Evolutionary conservation across 345 rosid species (phyloP).

Genomic region (Aurinia saxatilis): DNA sequence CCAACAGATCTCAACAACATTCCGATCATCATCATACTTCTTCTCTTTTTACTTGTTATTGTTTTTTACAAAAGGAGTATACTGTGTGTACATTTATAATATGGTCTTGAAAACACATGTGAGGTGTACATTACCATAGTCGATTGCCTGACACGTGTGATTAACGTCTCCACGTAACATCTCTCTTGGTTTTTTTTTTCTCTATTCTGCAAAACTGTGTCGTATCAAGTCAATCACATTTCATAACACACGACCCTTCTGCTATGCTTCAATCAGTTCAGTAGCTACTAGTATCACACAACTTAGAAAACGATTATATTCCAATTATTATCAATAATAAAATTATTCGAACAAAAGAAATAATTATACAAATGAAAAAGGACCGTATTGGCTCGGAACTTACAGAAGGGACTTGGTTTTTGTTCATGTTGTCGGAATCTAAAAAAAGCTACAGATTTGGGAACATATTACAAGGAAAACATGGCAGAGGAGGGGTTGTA

Average conservation of each 20-base stretch:
- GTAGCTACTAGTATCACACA: not conserved
- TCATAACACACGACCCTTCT: not conserved
- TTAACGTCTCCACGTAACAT: not conserved
- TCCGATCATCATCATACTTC: not conserved
- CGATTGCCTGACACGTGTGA: not conserved
- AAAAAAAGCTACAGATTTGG: constrained; percentile 13
- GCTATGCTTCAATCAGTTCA: not conserved
- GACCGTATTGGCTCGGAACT: constrained; percentile 7
- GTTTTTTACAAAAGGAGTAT: too few species aligned
- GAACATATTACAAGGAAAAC: constrained; percentile 21
- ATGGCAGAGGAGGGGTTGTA: constrained; percentile 23
- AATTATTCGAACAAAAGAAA: not conserved
- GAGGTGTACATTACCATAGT: not conserved
- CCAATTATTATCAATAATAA: not conserved
- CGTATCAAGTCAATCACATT: not conserved
- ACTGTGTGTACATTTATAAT: not conserved
- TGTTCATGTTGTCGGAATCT: constrained; percentile 17
- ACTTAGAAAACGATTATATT: not conserved
- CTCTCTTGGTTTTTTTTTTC: too few species aligned
- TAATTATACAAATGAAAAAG: not conserved
- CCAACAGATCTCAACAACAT: constrained; percentile 4
- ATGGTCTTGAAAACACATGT: not conserved
- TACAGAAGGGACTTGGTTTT: constrained; percentile 9
- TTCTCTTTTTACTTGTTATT: too few species aligned
- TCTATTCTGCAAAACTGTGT: not conserved